Conservation (phyloP, 805 yeast genomes). For the Metschnikowia noctiluminum region DNA sequence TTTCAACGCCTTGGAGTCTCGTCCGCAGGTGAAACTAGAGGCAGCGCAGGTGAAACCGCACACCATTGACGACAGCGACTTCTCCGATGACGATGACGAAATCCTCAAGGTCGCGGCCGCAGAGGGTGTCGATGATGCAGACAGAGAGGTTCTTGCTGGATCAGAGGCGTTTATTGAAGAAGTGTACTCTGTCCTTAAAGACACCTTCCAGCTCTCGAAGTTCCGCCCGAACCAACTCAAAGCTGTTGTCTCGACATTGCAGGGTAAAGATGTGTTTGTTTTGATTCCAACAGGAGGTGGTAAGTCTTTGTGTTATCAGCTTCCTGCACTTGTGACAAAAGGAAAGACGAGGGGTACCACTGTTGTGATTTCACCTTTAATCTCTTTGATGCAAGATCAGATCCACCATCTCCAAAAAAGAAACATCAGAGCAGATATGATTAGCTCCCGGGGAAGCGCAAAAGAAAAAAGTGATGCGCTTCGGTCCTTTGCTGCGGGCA, state of each 20-base stretch:
- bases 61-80: conserved; percentile 17
- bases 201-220: conserved; percentile 57
- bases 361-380: conserved; percentile 88
- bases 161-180: conserved; percentile 62
- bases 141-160: conserved; percentile 17
- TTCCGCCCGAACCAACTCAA: conserved; percentile 85
- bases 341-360: conserved; percentile 84
- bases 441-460: conserved; percentile 69
- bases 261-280: conserved; percentile 87
- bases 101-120: conserved; percentile 14
- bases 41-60: neutral
- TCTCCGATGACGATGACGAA: conserved; percentile 36
- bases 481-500: conserved; percentile 59
- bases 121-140: conserved; percentile 3
- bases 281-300: conserved; percentile 99
- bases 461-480: conserved; percentile 63
- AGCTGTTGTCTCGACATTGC: conserved; percentile 73
- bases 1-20: conserved; percentile 11
- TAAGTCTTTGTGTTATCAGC: conserved; percentile 90
- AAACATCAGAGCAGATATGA: conserved; percentile 80
- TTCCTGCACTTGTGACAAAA: conserved; percentile 79
- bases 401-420: conserved; percentile 71
- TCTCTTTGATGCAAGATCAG: conserved; percentile 97
- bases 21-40: conserved; percentile 12
- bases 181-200: conserved; percentile 52